Percentiles rank a stretch among this genome's conserved stretches.
Conservation (phyloP, 441 rosid genomes). For the Arabidopsis lyrata region DNA sequence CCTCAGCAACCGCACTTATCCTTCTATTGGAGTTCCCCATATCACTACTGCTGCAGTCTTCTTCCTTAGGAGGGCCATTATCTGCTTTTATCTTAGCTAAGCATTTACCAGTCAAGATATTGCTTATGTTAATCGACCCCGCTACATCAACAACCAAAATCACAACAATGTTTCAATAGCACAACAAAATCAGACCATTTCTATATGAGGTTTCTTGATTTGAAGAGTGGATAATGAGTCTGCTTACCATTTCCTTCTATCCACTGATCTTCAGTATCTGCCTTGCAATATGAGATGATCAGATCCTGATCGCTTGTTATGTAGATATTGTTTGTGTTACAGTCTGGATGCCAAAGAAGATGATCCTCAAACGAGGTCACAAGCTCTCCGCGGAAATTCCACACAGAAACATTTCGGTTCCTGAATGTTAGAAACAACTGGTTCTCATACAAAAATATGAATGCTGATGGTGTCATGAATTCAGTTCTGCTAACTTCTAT, state of each 20-base stretch:
- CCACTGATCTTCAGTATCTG: constrained; percentile 70
- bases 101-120: constrained; percentile 91
- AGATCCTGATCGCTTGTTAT: constrained; percentile 95
- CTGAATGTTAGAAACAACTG: constrained; percentile 70
- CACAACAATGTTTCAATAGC: constrained; percentile 13
- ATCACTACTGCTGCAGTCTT: constrained; percentile 41
- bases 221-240: background rate
- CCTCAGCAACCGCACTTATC: constrained; percentile 72
- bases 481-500: constrained; percentile 64
- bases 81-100: constrained; percentile 75
- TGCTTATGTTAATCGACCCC: constrained; percentile 90
- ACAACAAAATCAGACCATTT: constrained; percentile 12
- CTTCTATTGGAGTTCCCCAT: constrained; percentile 42
- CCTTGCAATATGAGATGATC: constrained; percentile 96
- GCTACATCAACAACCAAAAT: constrained; percentile 51
- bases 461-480: constrained; percentile 69
- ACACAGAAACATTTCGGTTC: constrained; percentile 78
- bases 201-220: constrained; percentile 24
- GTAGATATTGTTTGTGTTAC: constrained; percentile 93
- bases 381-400: constrained; percentile 83
- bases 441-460: constrained; percentile 67
- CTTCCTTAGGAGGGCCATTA: constrained; percentile 53
- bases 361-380: constrained; percentile 78
- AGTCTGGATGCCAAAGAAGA: constrained; percentile 91
- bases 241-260: constrained; percentile 78